Base-by-base conservation (phyloP, 306 rosid species). In the Medicago arabica region DNA sequence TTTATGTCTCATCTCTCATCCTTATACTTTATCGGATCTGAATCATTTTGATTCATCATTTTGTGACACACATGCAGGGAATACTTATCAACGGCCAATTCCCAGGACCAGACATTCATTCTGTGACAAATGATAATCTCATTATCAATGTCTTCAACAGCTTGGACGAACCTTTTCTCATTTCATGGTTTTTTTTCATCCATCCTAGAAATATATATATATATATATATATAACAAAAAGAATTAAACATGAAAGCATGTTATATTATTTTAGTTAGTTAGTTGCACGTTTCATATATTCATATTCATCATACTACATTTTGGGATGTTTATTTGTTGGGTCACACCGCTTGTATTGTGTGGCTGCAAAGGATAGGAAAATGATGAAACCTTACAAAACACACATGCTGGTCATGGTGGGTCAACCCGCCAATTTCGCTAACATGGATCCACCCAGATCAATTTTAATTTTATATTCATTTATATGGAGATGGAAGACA, bases 81-180 rank as follows among this genome's bases (percentile, higher is more conserved):
- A 90, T 94, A 72, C 96, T 94, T 4, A 91, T 94, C 83, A 90
- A 94, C 25, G 98, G 98, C 1, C 97, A 94, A 78, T 94, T 94
- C 76, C 98, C 98, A 15, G 98, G 98, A 54, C 98, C 98, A 4
- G 98, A 94, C 58, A 94, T 94, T 82, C 90, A 91, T 77, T 89
- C 97, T 3, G 98, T 94, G 15, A 94, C 98, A 7, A 94, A 94
- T 61, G 98, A 94, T 78, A 91, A 94, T 78, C 89, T 94, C 86
- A 94, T 94, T 62, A 86, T 94, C 95, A 91, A 94, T 67, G 98
- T 94, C 83, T 86, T 75, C 85, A 94, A 94, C 85, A 94, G 93
- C 83, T 85, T 94, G 86, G 84, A 88, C 73, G 90, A 90, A 74
- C 93, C 98, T 0, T 94, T 94, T 68, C 97, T 94, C 57, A 82